Percentiles rank a stretch among this genome's conserved stretches.
Conservation (phyloP, 148 eudicot species). For the Diospyros lotus region DNA sequence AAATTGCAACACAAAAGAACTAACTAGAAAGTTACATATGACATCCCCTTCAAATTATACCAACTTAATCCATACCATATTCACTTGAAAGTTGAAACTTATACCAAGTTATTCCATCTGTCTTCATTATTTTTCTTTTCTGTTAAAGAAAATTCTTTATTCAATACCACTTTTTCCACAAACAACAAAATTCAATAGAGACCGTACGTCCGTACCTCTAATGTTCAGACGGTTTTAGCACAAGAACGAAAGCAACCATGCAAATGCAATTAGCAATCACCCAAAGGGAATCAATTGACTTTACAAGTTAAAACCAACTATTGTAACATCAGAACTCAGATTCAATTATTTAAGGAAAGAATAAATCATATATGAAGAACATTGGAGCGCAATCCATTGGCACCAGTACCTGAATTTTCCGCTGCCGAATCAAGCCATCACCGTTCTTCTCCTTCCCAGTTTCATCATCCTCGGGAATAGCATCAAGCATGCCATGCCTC, state of each 20-base stretch:
- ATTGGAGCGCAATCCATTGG: neutral
- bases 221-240: no score
- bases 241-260: no score
- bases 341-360: neutral
- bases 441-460: conserved; percentile 41
- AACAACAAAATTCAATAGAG: neutral
- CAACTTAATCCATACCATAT: neutral
- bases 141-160: neutral
- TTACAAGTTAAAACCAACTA: neutral
- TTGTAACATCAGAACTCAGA: neutral
- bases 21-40: no score
- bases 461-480: conserved; percentile 79
- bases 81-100: neutral
- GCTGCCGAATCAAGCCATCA: conserved; percentile 33
- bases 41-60: no score
- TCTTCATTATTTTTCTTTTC: no score
- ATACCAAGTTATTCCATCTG: neutral
- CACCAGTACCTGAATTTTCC: conserved; percentile 53
- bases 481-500: conserved; percentile 44
- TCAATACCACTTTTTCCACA: neutral
- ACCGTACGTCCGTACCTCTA: neutral
- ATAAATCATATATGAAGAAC: neutral
- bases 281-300: neutral
- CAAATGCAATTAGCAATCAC: neutral
- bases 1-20: no score